Percentiles rank a stretch among this genome's conserved stretches.
Conservation (phyloP, 2,329 filamentous ascomycete genomes). For the Diaporthe sp. region DNA sequence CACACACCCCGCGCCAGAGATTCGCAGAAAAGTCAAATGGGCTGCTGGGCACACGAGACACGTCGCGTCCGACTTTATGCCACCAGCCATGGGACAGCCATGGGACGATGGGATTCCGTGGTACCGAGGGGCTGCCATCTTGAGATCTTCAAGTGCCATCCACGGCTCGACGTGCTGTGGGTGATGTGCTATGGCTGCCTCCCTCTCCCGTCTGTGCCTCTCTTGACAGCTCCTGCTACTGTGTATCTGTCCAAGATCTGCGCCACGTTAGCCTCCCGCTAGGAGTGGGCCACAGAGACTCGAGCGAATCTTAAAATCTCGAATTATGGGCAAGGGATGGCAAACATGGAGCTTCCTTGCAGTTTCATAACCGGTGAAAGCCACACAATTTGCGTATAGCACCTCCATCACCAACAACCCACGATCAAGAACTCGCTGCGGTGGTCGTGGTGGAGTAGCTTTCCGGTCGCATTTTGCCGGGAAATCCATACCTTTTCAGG, state of each 20-base stretch:
- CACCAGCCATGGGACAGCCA: background rate
- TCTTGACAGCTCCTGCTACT: constrained; percentile 11
- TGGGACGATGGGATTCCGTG: background rate
- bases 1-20: background rate
- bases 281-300: background rate
- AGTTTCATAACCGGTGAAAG: constrained; percentile 18
- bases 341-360: constrained; percentile 6
- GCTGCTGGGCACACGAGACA: constrained; percentile 21
- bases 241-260: background rate
- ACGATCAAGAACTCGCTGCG: no score
- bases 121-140: constrained; percentile 18
- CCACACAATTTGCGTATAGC: constrained; percentile 20
- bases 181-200: constrained; percentile 2
- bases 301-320: constrained; percentile 14
- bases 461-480: constrained; percentile 20
- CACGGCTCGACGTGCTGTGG: background rate
- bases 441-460: background rate
- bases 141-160: background rate
- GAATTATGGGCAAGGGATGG: background rate
- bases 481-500: constrained; percentile 25
- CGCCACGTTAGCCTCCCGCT: constrained; percentile 11
- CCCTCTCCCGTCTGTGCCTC: constrained; percentile 31
- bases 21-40: background rate
- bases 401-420: background rate
- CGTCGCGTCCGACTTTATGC: constrained; percentile 14